Evolutionary conservation across 805 yeast species (phyloP).

Genomic region (Candida pini): DNA sequence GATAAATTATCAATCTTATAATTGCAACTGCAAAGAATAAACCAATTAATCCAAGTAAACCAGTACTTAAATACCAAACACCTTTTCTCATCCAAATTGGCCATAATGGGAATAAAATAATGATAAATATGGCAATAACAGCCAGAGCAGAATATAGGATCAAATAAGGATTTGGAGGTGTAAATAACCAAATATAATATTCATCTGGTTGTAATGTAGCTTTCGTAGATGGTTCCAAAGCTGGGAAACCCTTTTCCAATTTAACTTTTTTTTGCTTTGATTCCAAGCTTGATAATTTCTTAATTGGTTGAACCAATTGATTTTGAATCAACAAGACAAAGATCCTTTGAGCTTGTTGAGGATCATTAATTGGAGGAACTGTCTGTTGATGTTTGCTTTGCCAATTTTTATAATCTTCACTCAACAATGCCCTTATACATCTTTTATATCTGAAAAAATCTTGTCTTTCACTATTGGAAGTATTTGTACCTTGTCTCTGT

Average conservation of each 20-base stretch:
- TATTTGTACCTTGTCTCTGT: slow-evolving; percentile 62
- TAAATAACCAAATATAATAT: slow-evolving; percentile 81
- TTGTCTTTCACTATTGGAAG: slow-evolving; percentile 60
- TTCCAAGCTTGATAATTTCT: slow-evolving; percentile 64
- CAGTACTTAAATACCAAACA: slow-evolving; percentile 86
- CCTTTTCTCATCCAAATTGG: slow-evolving; percentile 83
- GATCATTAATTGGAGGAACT: slow-evolving; percentile 39
- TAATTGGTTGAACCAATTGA: slow-evolving; percentile 70
- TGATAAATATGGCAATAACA: slow-evolving; percentile 54
- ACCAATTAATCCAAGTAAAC: slow-evolving; percentile 64
- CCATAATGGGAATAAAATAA: slow-evolving; percentile 91
- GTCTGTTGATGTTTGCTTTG: slow-evolving; percentile 32
- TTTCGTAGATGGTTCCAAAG: slow-evolving; percentile 46
- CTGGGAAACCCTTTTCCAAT: slow-evolving; percentile 60
- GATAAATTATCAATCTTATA: slow-evolving; percentile 65
- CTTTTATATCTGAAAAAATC: slow-evolving; percentile 89
- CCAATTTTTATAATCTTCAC: slow-evolving; percentile 56
- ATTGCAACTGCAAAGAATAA: slow-evolving; percentile 74
- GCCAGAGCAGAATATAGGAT: slow-evolving; percentile 59
- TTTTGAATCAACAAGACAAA: slow-evolving; percentile 66
- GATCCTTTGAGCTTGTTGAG: slow-evolving; percentile 52
- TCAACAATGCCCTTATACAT: slow-evolving; percentile 67
- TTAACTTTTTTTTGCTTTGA: slow-evolving; percentile 56
- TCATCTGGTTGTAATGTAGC: slow-evolving; percentile 59
- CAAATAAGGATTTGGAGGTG: slow-evolving; percentile 63